phyloP scores from a whole-genome alignment of 768 basidiomycete genomes.

The Atractiella rhizophila region DNA sequence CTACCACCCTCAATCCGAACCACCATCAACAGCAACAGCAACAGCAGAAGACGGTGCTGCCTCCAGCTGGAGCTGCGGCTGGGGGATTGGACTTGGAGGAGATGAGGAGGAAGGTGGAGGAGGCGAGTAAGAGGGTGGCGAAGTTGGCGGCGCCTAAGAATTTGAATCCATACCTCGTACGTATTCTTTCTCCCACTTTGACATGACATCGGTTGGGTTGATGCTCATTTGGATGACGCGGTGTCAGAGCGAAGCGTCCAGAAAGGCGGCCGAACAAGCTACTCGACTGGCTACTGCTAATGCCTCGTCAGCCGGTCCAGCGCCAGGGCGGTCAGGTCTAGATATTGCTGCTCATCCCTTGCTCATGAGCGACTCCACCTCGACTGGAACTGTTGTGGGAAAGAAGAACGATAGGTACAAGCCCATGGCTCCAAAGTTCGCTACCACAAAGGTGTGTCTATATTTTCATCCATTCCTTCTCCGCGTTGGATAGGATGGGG shows the following conservation, averaged over 20 bases:
- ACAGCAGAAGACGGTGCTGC: too few species aligned
- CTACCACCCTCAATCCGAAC: too few species aligned
- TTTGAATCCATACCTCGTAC: too few species aligned
- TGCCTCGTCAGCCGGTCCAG: conserved; percentile 30
- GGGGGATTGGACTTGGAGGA: too few species aligned
- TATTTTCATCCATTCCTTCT: neutral
- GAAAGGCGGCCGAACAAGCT: too few species aligned
- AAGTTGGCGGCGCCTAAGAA: too few species aligned
- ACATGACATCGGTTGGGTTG: conserved; percentile 7
- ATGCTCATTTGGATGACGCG: too few species aligned
- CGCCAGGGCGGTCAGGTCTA: conserved; percentile 54
- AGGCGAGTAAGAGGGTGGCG: too few species aligned
- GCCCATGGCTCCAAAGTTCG: conserved; percentile 98
- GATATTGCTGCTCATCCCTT: conserved; percentile 80
- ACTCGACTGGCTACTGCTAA: conserved; percentile 9
- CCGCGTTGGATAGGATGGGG: neutral
- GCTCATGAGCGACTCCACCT: conserved; percentile 40
- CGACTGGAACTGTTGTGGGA: conserved; percentile 31
- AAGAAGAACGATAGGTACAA: conserved; percentile 73
- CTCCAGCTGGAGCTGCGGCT: too few species aligned
- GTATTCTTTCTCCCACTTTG: conserved; percentile 12
- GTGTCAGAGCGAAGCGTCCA: too few species aligned
- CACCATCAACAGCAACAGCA: too few species aligned
- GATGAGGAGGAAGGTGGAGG: too few species aligned
- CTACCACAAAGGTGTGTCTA: conserved; percentile 61